A percentile compares a stretch with the other conserved stretches of the same genome.
Evolutionary conservation across 768 basidiomycete species (phyloP).

Genomic region (Brasilioporus rufonigricans): DNA sequence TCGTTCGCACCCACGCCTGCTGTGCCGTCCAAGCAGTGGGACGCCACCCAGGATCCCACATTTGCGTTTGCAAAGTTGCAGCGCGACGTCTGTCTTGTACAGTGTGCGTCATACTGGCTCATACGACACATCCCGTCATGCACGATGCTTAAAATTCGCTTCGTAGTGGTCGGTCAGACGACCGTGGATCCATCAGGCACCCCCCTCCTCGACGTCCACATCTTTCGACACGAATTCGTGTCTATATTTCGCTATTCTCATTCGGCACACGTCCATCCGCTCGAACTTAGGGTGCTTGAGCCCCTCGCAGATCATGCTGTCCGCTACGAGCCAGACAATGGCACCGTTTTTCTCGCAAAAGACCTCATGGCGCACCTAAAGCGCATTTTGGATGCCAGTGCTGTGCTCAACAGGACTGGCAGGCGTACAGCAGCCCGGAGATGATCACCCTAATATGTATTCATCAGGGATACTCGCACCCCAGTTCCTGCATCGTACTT

Average conservation of each 20-base stretch:
- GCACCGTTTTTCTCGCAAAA: slow-evolving; percentile 57
- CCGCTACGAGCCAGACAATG: slow-evolving; percentile 58
- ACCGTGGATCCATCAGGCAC: slow-evolving; percentile 11
- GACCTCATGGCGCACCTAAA: slow-evolving; percentile 33
- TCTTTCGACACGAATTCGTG: slow-evolving; percentile 54
- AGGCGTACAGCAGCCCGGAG: slow-evolving; percentile 6
- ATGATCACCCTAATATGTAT: slow-evolving; percentile 4
- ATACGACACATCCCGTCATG: no score
- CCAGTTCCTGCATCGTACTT: background rate
- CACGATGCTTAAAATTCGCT: background rate
- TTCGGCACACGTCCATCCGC: slow-evolving; percentile 38
- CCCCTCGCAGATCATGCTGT: slow-evolving; percentile 45
- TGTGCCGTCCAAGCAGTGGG: slow-evolving; percentile 12
- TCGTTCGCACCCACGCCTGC: slow-evolving; percentile 24
- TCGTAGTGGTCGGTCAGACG: slow-evolving; percentile 18
- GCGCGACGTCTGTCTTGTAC: slow-evolving; percentile 28
- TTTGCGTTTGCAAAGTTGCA: slow-evolving; percentile 38
- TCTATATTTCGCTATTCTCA: slow-evolving; percentile 61
- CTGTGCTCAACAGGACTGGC: slow-evolving; percentile 12
- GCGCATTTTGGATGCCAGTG: slow-evolving; percentile 28
- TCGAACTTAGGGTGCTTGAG: slow-evolving; percentile 48
- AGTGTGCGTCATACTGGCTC: slow-evolving; percentile 18
- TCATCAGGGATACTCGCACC: background rate
- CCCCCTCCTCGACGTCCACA: slow-evolving; percentile 19
- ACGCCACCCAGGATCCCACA: slow-evolving; percentile 16